Percentiles rank a stretch among this genome's conserved stretches.
phyloP scores from a whole-genome alignment of 2,329 filamentous ascomycete genomes.

The Pyrenochaeta sp. region DNA sequence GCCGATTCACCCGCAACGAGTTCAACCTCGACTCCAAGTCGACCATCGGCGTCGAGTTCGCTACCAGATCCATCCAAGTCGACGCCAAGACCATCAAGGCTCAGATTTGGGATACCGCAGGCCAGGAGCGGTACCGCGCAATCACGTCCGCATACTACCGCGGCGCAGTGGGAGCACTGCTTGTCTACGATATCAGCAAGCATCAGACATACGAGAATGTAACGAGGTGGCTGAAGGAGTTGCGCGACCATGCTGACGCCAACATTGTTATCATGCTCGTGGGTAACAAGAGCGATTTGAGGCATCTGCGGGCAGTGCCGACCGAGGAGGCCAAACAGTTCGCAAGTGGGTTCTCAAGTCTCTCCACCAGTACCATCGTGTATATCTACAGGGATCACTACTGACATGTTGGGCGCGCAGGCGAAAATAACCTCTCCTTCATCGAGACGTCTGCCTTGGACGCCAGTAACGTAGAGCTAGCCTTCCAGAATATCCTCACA shows the following conservation, averaged over 20 bases:
- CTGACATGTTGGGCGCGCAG: slow-evolving; percentile 56
- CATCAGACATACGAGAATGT: slow-evolving; percentile 99
- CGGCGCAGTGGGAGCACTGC: slow-evolving; percentile 93
- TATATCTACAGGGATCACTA: not conserved
- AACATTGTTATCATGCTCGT: slow-evolving; percentile 99
- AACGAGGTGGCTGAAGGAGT: slow-evolving; percentile 97
- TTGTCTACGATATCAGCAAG: slow-evolving; percentile 99
- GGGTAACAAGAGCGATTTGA: slow-evolving; percentile 99
- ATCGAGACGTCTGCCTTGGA: slow-evolving; percentile 99
- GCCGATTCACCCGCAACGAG: slow-evolving; percentile 99
- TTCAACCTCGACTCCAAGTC: slow-evolving; percentile 99
- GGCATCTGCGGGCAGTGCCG: slow-evolving; percentile 93
- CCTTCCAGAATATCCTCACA: slow-evolving; percentile 99
- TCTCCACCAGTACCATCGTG: slow-evolving; percentile 20
- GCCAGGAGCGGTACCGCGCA: slow-evolving; percentile 97
- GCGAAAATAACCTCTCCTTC: slow-evolving; percentile 97
- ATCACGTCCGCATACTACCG: slow-evolving; percentile 99
- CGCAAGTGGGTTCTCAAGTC: slow-evolving; percentile 73
- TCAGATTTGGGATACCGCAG: slow-evolving; percentile 99
- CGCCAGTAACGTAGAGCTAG: slow-evolving; percentile 98
- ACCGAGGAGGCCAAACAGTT: slow-evolving; percentile 98
- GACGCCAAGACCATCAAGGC: slow-evolving; percentile 99
- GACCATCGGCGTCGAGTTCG: slow-evolving; percentile 99
- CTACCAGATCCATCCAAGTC: slow-evolving; percentile 97
- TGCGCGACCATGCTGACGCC: slow-evolving; percentile 95